These are phyloP conservation scores for Fusarium algeriense DNA, from an alignment of 2,329 filamentous ascomycete genomes.

Conservation along the genomic window DNA sequence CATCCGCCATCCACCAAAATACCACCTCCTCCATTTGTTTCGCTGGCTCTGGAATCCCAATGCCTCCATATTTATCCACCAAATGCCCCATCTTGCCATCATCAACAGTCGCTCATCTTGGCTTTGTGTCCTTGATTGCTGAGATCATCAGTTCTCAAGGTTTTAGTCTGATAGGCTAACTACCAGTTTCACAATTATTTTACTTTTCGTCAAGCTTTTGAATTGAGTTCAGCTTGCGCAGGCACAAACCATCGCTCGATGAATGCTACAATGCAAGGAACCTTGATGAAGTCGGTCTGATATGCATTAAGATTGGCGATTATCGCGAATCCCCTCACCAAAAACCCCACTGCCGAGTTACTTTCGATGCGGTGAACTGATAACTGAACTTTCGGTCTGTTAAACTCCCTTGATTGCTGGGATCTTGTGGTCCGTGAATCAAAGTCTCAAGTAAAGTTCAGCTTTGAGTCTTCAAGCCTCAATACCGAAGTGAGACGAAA, in stretches of 20 bases:
- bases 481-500: neutral
- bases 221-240: conserved; percentile 34
- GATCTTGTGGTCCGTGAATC: neutral
- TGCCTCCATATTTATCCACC: conserved; percentile 30
- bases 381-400: neutral
- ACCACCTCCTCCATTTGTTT: conserved; percentile 34
- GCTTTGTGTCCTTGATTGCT: neutral
- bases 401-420: neutral
- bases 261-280: neutral
- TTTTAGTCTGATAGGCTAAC: neutral
- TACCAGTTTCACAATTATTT: neutral
- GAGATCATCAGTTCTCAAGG: neutral
- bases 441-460: conserved; percentile 17
- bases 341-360: neutral
- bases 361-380: neutral
- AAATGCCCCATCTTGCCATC: conserved; percentile 24
- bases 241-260: conserved; percentile 2
- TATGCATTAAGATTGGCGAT: conserved; percentile 16
- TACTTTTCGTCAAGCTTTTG: neutral
- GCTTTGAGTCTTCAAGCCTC: conserved; percentile 31
- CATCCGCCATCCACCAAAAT: conserved; percentile 29
- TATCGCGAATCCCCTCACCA: conserved; percentile 4
- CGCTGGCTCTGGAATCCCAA: conserved; percentile 22
- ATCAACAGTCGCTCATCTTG: neutral
- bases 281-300: conserved; percentile 6